These are phyloP conservation scores for Cochlearia excelsa DNA, from an alignment of 345 rosid genomes.

Conservation along the genomic window DNA sequence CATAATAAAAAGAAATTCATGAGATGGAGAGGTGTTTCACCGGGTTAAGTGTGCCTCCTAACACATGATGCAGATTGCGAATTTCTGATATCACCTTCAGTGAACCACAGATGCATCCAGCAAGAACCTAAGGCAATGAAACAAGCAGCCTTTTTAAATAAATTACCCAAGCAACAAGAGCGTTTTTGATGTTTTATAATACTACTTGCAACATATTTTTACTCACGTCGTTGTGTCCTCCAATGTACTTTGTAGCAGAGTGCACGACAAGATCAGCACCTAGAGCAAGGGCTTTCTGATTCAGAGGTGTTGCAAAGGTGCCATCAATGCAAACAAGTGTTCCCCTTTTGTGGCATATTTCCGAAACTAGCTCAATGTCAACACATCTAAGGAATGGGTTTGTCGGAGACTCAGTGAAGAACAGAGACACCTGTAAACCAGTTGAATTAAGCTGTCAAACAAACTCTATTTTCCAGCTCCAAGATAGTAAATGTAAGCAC, in stretches of 20 bases:
- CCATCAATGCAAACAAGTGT: conserved; percentile 96
- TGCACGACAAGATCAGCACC: conserved; percentile 97
- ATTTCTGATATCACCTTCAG: conserved; percentile 61
- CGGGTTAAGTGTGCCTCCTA: conserved; percentile 94
- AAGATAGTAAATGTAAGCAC: background rate
- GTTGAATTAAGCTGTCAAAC: conserved; percentile 1
- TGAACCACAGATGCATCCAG: conserved; percentile 89
- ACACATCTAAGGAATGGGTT: conserved; percentile 96
- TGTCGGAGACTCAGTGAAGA: conserved; percentile 94
- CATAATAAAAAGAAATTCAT: conserved; percentile 1
- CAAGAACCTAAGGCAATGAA: conserved; percentile 66
- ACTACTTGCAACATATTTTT: conserved; percentile 13
- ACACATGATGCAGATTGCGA: conserved; percentile 84
- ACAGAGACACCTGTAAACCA: conserved; percentile 70
- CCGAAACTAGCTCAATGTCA: conserved; percentile 80
- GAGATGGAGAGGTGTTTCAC: conserved; percentile 39
- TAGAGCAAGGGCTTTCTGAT: conserved; percentile 90
- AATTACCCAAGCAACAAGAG: background rate
- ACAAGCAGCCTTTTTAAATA: background rate
- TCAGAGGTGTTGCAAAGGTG: conserved; percentile 96
- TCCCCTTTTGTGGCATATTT: conserved; percentile 84
- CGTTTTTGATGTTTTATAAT: conserved; percentile 1
- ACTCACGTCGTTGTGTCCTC: conserved; percentile 94
- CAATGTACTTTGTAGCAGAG: conserved; percentile 89
- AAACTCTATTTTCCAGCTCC: background rate